These are phyloP conservation scores for Scytalidium lignicola DNA, from an alignment of 2,329 filamentous ascomycete genomes.

Conservation along the genomic window DNA sequence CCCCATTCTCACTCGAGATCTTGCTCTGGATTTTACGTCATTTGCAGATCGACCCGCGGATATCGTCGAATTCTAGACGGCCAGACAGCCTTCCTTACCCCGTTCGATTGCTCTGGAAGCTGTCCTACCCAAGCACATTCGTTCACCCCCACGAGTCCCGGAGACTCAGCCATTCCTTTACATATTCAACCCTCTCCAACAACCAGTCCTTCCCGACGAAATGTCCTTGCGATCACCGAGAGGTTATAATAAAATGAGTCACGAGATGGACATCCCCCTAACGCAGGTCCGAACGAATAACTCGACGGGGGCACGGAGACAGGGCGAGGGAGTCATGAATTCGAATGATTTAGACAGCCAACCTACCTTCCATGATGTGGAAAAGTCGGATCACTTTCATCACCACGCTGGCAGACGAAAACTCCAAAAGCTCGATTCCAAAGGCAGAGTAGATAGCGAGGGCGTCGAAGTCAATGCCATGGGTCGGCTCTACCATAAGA, in stretches of 20 bases:
- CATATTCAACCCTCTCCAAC: neutral
- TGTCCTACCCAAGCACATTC: neutral
- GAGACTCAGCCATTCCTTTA: neutral
- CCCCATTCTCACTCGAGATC: too few relatives aligned
- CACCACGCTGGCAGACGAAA: conserved; percentile 40
- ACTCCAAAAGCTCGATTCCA: conserved; percentile 33
- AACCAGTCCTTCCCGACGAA: neutral
- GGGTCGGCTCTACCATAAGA: conserved; percentile 59
- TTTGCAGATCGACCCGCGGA: too few relatives aligned
- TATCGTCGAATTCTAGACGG: too few relatives aligned
- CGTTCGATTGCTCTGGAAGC: neutral
- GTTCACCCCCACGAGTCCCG: neutral
- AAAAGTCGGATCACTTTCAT: conserved; percentile 20
- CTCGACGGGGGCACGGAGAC: conserved; percentile 49
- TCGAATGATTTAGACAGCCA: conserved; percentile 6
- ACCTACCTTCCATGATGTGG: conserved; percentile 16
- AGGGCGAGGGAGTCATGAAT: conserved; percentile 31
- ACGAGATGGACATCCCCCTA: conserved; percentile 45
- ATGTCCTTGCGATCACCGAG: conserved; percentile 23
- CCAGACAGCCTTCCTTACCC: too few relatives aligned
- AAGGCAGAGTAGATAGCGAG: conserved; percentile 40
- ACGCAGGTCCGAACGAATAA: conserved; percentile 49
- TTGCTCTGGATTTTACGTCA: too few relatives aligned
- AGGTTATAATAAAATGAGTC: conserved; percentile 17
- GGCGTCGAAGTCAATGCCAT: conserved; percentile 58